These are phyloP conservation scores for Dimocarpus longan DNA, from an alignment of 345 rosid species.

Conservation along the genomic window DNA sequence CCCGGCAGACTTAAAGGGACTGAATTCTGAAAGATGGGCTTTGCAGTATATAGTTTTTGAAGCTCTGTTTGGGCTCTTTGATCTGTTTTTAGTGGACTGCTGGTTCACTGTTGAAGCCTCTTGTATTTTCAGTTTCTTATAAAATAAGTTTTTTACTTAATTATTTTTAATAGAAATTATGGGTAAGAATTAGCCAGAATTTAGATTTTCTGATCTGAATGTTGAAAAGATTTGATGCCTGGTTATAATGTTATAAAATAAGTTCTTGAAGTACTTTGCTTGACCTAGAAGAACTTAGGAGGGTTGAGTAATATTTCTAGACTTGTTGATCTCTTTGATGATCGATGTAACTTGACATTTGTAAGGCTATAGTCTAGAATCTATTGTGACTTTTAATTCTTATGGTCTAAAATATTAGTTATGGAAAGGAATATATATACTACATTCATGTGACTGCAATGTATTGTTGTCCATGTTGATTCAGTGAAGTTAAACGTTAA, in stretches of 20 bases:
- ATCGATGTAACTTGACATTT: background rate
- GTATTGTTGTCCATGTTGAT: background rate
- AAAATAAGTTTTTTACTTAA: no score
- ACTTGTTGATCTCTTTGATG: background rate
- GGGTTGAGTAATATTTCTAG: background rate
- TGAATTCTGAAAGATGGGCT: no score
- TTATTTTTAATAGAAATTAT: background rate
- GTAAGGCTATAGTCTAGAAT: background rate
- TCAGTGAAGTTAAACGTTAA: background rate
- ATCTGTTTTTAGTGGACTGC: background rate
- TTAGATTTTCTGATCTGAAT: background rate
- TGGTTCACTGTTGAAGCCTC: background rate
- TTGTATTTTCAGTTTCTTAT: background rate
- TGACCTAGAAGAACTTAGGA: background rate
- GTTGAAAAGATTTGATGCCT: background rate
- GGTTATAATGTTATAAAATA: background rate
- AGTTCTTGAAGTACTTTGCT: background rate
- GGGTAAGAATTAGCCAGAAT: background rate
- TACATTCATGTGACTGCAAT: background rate
- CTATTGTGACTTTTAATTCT: no score
- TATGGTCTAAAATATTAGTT: background rate
- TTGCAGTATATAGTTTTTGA: no score
- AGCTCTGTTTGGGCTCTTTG: no score
- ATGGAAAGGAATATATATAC: background rate
- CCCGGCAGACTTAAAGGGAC: no score